Evolutionary conservation across 2,329 filamentous ascomycete genomes (phyloP), one percentile per base, ranked within the genome.

Genomic region (Microsporum audouinii): DNA sequence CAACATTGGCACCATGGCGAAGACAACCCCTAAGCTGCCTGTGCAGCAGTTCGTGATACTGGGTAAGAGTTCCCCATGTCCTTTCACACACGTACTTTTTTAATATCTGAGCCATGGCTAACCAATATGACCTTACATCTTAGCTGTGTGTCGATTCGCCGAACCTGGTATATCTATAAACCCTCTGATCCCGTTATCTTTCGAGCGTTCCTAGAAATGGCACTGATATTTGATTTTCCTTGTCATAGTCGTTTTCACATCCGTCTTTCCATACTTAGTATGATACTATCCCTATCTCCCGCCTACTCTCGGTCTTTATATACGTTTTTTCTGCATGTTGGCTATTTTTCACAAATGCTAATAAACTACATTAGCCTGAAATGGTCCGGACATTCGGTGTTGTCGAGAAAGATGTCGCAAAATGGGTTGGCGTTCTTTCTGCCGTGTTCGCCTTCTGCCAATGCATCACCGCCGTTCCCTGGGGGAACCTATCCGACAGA

Each of bases 351-450:
- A 59, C 39, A 14, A 33, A 41, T 61, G 17, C 57, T 62, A 68
- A 66, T 63, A 68, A 62, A 65, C 62, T 29, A 49, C 8, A 82
- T 80, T 66, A 79, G 65, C 88, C 88, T 8, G 88, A 91, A 73
- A 94, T 95, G 88, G 88, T 95, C 61, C 82, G 86, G 67, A 87
- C 84, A 70, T 90, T 95, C 65, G 85, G 87, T 7, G 79, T 95
- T 14, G 79, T 82, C 5, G 69, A 72, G 49, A 81, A 84, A 65
- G 80, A 89, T 51, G 82, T 95, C 29, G 88, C 88, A 47, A 87
- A 85, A 77, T 92, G 88, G 87, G 88, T 86, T n/a, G 88, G 88
- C 58, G 76, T 89, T 61, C 87, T 85, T 3, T 86, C 86, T 1
- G 85, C 87, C 49, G 79, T 85, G 64, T 90, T 91, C 72, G 88